Evolutionary conservation across 495 filamentous ascomycete species (phyloP), one percentile per base, ranked within the genome.

Genomic region (Annulohypoxylon maeteangense): DNA sequence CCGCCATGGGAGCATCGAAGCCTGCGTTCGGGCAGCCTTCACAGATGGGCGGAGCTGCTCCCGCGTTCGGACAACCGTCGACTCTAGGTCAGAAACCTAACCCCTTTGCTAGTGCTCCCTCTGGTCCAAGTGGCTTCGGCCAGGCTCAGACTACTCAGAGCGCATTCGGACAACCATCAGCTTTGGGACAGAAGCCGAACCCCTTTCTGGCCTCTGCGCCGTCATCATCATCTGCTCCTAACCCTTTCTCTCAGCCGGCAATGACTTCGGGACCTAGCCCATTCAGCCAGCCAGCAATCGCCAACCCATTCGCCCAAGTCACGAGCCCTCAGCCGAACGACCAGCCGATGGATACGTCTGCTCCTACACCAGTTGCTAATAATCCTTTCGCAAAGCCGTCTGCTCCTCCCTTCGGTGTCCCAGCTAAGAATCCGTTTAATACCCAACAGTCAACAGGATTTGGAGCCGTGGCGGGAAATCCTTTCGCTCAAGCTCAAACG

Each of bases 1-100:
- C 79, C 31, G 62, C 78, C 7, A 73, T 78, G 47, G 76, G 77
- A 20, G 48, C 77, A 12, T 61, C 74, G 44, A 58, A 77, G 1
- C 71, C 80, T 12, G 75, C 75, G 44, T 82, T 84, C 72, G 81
- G 79, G 0, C 81, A 84, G 60, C 65, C 81, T 16, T 67, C 83
- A 8, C 77, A 82, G 29, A 76, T 78, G 18, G 78, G 80, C 48
- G 76, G 78, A 1, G 65, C 12, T 10, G 57, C 34, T 25, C 65
- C 76, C 12, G 78, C 77, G 7, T 81, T 82, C 42, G 81, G 80
- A 29, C 75, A 79, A 31, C 68, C 78, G 18, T 75, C 78, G 6
- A 55, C 72, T 10, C 14, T 83, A 50, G 81, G 82, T 16, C 76
- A 78, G 63, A 80, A 78, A 61, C 76, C 81, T 12, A 82, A 76